Evolutionary conservation across 2,329 filamentous ascomycete genomes (phyloP).

Genomic region (Talaromyces atroroseus): DNA sequence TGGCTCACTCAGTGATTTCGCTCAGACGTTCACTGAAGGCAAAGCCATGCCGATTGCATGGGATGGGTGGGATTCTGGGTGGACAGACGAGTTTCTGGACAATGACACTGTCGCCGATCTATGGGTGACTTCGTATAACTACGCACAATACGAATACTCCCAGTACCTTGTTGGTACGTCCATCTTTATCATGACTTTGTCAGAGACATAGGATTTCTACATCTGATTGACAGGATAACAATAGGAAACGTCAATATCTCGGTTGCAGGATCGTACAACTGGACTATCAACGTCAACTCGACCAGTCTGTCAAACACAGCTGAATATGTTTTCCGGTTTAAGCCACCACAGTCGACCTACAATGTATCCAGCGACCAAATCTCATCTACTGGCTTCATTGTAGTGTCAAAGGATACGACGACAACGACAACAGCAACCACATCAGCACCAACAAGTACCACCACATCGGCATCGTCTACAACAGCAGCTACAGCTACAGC

Average conservation of each 20-base stretch:
- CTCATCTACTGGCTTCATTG: constrained; percentile 1
- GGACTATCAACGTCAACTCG: constrained; percentile 5
- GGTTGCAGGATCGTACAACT: not conserved
- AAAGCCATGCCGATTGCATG: not conserved
- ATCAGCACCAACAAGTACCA: not conserved
- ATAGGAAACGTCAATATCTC: not conserved
- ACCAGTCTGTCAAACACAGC: constrained; percentile 9
- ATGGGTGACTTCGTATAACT: constrained; percentile 12
- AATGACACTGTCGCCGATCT: constrained; percentile 2
- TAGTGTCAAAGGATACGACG: not conserved
- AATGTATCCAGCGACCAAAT: constrained; percentile 3
- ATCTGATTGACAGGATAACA: not conserved
- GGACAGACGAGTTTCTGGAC: not conserved
- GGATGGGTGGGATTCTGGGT: constrained; percentile 1
- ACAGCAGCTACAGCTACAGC: not conserved
- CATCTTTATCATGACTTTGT: not conserved
- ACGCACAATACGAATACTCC: constrained; percentile 4
- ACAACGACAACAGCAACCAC: not conserved
- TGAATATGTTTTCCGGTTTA: constrained; percentile 10
- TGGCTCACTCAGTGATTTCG: constrained; percentile 1
- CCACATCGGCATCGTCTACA: not conserved
- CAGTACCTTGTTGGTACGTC: constrained; percentile 3
- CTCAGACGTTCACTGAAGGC: constrained; percentile 1
- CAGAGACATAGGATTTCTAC: not conserved
- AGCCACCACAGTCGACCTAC: constrained; percentile 1